Percentiles rank a stretch among this genome's conserved stretches.
These are phyloP conservation scores for Barbatosphaeria neglecta DNA, from an alignment of 495 filamentous ascomycete species.

Conservation along the genomic window DNA sequence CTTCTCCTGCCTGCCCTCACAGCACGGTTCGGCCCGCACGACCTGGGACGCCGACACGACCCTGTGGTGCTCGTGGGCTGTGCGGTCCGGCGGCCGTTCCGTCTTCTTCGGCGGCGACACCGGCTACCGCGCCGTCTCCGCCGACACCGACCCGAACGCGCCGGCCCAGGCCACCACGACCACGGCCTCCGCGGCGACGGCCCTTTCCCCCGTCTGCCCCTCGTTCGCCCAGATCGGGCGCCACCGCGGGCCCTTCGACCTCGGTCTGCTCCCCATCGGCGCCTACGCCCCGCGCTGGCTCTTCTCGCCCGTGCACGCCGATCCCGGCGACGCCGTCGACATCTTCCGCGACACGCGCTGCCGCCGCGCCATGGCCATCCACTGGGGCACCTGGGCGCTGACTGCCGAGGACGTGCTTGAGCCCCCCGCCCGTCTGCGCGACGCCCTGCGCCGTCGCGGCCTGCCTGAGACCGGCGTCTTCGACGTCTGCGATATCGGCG, in stretches of 20 bases:
- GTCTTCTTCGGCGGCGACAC: conserved; percentile 69
- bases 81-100: conserved; percentile 62
- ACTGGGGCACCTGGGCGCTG: conserved; percentile 90
- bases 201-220: no score
- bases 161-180: conserved; percentile 50
- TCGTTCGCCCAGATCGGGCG: conserved; percentile 81
- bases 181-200: no score
- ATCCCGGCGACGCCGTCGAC: conserved; percentile 78
- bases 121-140: conserved; percentile 78
- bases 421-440: conserved; percentile 62
- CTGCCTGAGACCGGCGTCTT: conserved; percentile 71
- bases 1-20: conserved; percentile 73
- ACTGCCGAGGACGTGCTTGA: conserved; percentile 80
- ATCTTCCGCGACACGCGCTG: conserved; percentile 87
- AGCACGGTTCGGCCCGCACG: conserved; percentile 65
- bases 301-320: conserved; percentile 72
- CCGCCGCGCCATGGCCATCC: conserved; percentile 73
- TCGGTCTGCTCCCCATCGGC: conserved; percentile 90
- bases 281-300: conserved; percentile 74
- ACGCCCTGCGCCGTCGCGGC: conserved; percentile 60
- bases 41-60: conserved; percentile 59
- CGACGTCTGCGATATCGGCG: conserved; percentile 79
- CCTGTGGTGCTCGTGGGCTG: conserved; percentile 79
- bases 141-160: conserved; percentile 54
- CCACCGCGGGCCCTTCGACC: conserved; percentile 75